Evolutionary conservation across 208 protist genomes (phyloP), one percentile per base, ranked within the genome.

Genomic region (Acanthamoeba lenticulata): DNA sequence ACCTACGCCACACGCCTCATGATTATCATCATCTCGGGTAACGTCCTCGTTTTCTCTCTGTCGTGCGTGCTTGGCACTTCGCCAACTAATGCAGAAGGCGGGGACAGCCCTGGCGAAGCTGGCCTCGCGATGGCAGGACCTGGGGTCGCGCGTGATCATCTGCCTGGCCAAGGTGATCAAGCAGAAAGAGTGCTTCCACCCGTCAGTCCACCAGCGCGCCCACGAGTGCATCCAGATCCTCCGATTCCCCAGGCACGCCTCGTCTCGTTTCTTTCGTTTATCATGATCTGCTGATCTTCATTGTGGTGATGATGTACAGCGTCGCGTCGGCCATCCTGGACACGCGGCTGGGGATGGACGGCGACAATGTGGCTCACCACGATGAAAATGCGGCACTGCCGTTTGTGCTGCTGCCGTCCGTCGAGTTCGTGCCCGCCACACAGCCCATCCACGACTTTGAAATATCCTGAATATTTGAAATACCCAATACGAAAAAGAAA

Each of bases 81-180:
- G 34, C 65, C 11, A 74, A 11, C 27, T 9, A 11, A 77, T 21
- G 29, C 36, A 77, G 5, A 60, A 4, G 52, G 13, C 9, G 15
- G 21, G 15, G 47, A n/a, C 81, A 40, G 24, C 86, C 6, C 86
- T 92, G 38, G 52, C 86, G 3, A 92, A 92, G 60, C n/a, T 92
- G 86, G 86, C 86, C 7, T 44, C 86, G 38, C 49, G 60, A 34
- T 52, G 11, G 57, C 86, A 92, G 60, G 86, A 92, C 38, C 86
- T 92, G 19, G 49, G 40, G 21, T 47, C 49, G 9, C 52, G 86
- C 5, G 86, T 92, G 17, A 77, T 92, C 36, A 67, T 92, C 62
- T 92, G 86, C 42, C 62, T 92, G 57, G 86, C 86, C 52, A 92
- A 92, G 86, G 60, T 92, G 5, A 60, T 92, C 40, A 67, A 92